Base-by-base conservation (phyloP, 129 eudicot genomes). In the Saussurea involucrata region DNA sequence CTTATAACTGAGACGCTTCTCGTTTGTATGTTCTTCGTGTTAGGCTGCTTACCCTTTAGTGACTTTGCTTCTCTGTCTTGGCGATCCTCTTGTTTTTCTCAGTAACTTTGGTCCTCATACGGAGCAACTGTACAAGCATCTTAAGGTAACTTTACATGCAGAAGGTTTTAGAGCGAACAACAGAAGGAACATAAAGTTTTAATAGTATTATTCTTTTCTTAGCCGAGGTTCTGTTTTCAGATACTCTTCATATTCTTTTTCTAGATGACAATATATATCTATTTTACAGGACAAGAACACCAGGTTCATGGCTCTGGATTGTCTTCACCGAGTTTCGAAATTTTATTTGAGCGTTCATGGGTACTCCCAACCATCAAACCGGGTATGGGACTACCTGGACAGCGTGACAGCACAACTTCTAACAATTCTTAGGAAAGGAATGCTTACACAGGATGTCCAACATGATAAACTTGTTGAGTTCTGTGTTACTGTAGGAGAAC, bases 351-450 rank as follows among this genome's bases (percentile, higher is more conserved):
- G 88, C 73, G 92, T 93, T 73, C 91, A 93, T 68, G 98, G 90
- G 61, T 82, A 89, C 66, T 71, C 89, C 31, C 98, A 93, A 75
- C 92, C 95, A 40, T 85, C 96, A 79, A 85, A 93, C 83, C 92
- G 96, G 28, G 95, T 93, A 55, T 93, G 98, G 96, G 98, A 93
- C 81, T 93, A 93, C 83, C 89, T 93, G 17, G 98, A 93, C 76
- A 93, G 98, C 76, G 92, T 93, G 74, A 93, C 98, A 8, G 75
- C 96, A 22, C 98, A 93, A 69, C 90, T 93, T 73, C 80, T 93
- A 63, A 88, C 95, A 67, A 74, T 88, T 79, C 80, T 93, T 12
- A 88, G 89, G 80, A 93, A 87, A 79, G 96, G 98, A 65, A 84
- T 93, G 90, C 98, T 93, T 65, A 93, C 98, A 25, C 96, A 93